Base-by-base conservation (phyloP, 2,329 filamentous ascomycete species). In the Gaeumannomyces tritici region DNA sequence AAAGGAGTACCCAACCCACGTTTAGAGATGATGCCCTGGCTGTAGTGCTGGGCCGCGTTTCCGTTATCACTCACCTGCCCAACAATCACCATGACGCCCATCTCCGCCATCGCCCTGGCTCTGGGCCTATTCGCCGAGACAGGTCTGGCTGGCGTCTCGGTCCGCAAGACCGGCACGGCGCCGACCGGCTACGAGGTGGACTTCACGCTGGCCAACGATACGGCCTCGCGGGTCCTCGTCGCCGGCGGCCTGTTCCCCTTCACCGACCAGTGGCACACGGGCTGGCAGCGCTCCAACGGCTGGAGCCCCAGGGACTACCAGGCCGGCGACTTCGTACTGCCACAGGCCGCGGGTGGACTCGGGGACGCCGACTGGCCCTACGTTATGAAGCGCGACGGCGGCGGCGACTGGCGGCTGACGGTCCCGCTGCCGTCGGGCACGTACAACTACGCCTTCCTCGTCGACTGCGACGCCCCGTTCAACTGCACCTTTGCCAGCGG, bases 121-220 rank as follows among this genome's bases (percentile, higher is more conserved):
- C 35, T 60, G 33, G 58, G 58, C 13, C 24, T 60, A 21, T 51
- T 60, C 24, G 13, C 58, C 26, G 35, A 60, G 35, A 35, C 33
- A n/a, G n/a, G 24, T 2, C 33, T 60, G 13, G 33, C 33, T 12
- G 58, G 58, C 58, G 68, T 70, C 13, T 66, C 63, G 5, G 65
- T 70, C 56, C 67, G 67, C 59, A 69, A 70, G 66, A 70, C 69
- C 9, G 62, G 62, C 57, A 64, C 65, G 13, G 67, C 63, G 2
- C 68, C 68, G 4, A 70, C 69, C 2, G 69, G 69, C 12, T 69
- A 69, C 47, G 69, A 70, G 59, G 68, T 70, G n/a, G 68, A 70
- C 31, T 70, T 70, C 61, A 62, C 65, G 12, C 68, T 70, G 51
- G 58, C 64, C 61, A 70, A 70, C 63, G 63, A 59, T 2, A 69